Conservation (phyloP, 495 filamentous ascomycete genomes). For the Saxophila tyrrhenica region DNA sequence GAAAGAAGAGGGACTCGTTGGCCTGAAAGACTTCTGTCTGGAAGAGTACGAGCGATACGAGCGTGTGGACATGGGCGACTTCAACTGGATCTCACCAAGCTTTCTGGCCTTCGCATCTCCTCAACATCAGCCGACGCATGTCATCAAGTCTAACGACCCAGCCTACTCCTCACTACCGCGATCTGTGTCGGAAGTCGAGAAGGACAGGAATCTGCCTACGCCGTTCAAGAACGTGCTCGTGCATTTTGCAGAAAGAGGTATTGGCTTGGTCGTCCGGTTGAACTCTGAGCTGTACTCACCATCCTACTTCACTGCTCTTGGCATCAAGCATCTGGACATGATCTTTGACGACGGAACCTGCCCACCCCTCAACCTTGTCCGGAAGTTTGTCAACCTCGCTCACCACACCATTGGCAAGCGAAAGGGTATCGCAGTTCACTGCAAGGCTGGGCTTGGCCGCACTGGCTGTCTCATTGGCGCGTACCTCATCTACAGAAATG, state of each 20-base stretch:
- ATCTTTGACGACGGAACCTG: conserved; percentile 98
- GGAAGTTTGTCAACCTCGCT: conserved; percentile 85
- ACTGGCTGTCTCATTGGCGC: conserved; percentile 95
- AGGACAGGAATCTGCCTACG: conserved; percentile 47
- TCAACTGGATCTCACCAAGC: conserved; percentile 95
- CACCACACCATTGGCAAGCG: conserved; percentile 86
- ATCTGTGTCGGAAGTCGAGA: conserved; percentile 52
- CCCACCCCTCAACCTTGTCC: conserved; percentile 71
- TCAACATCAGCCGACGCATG: conserved; percentile 62
- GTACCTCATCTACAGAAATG: conserved; percentile 93
- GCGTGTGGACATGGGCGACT: conserved; percentile 94
- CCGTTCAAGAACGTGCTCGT: conserved; percentile 91
- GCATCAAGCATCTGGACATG: conserved; percentile 95
- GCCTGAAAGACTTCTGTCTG: conserved; percentile 77
- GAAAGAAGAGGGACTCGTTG: conserved; percentile 84
- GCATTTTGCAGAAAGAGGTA: conserved; percentile 75
- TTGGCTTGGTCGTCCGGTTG: conserved; percentile 86
- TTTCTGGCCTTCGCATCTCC: conserved; percentile 97
- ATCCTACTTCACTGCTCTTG: conserved; percentile 87
- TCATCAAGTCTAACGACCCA: conserved; percentile 58
- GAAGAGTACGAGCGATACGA: conserved; percentile 96
- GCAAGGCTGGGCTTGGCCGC: conserved; percentile 93
- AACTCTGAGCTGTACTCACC: conserved; percentile 94
- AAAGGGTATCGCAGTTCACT: conserved; percentile 90
- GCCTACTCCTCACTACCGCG: conserved; percentile 61